A percentile compares a stretch with the other conserved stretches of the same genome.
Conservation (phyloP, 2,329 filamentous ascomycete species). For the Stenocarpella maydis region DNA sequence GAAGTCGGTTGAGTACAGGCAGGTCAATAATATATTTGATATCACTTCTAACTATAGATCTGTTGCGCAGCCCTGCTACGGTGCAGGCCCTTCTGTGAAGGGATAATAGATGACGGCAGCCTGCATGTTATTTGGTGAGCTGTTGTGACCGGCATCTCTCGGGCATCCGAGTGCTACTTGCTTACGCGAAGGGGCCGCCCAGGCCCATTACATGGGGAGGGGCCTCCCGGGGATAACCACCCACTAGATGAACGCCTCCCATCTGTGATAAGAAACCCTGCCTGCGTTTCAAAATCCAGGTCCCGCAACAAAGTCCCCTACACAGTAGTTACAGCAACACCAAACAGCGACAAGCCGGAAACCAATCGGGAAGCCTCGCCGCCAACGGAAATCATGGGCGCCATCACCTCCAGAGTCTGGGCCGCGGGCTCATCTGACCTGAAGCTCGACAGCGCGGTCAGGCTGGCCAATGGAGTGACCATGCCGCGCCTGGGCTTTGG, state of each 20-base stretch:
- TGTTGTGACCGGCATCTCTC: not conserved
- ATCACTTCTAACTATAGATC: no score
- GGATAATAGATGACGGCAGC: constrained; percentile 9
- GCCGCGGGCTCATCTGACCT: constrained; percentile 2
- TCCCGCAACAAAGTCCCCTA: not conserved
- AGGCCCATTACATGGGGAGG: not conserved
- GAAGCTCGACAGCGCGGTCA: constrained; percentile 27
- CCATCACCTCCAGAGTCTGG: constrained; percentile 19
- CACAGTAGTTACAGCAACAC: not conserved
- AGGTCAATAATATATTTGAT: no score
- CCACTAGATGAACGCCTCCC: no score
- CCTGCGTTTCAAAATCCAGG: not conserved
- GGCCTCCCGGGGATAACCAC: not conserved
- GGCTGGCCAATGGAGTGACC: constrained; percentile 23
- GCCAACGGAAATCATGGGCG: constrained; percentile 1
- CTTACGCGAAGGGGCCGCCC: not conserved
- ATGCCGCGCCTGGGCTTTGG: constrained; percentile 32
- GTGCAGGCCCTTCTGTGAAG: not conserved
- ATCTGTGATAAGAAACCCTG: not conserved
- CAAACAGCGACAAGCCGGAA: not conserved
- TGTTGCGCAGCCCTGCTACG: no score
- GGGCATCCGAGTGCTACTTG: not conserved
- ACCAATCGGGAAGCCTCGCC: not conserved
- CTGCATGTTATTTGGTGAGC: not conserved
- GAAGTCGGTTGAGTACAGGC: no score